Base-by-base conservation (phyloP, 2,329 filamentous ascomycete species). In the Diplodia scrobiculata region DNA sequence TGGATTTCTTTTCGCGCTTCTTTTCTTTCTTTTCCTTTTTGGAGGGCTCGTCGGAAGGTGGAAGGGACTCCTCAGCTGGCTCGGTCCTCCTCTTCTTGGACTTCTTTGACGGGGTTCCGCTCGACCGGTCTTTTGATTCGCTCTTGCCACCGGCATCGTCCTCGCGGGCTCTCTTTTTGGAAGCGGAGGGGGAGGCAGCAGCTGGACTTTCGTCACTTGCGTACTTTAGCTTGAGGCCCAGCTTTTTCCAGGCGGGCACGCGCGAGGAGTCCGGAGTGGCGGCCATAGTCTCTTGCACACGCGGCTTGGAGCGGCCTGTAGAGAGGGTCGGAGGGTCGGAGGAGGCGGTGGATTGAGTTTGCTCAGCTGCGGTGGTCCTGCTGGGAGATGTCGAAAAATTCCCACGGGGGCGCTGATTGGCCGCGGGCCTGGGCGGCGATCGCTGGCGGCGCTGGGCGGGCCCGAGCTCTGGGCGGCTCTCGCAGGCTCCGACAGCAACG, bases 221-320 rank as follows among this genome's bases (percentile, higher is more conserved):
- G 72, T 81, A 82, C 74, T 87, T 88, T 70, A 86, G 78, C 77
- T 86, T 86, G 68, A 87, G 78, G 41, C 85, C 85, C 65, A 87
- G 76, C 72, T 83, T 80, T 73, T 86, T 87, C 84, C 84, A 88
- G 68, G 86, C 84, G 36, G 86, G 85, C 55, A 84, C 75, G 71
- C 72, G 71, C 25, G 59, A 21, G n/a, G 53, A 58, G 3, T 54
- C 48, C 38, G 66, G 62, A 50, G 48, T 51, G 17, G 29, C 52
- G 9, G 27, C 51, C 60, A 65, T 53, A 32, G n/a, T 53, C 7
- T 5, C 10, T 50, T 19, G 21, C 5, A 29, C 7, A 2, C 5
- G 9, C 13, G 9, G n/a, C 10, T 10, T 5, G 11, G 9, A 10
- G 21, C 17, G 25, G 19, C 45, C 36, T 50, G 63, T 25, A 27